phyloP scores from a whole-genome alignment of 2,329 filamentous ascomycete species.

The Fusarium piperis region DNA sequence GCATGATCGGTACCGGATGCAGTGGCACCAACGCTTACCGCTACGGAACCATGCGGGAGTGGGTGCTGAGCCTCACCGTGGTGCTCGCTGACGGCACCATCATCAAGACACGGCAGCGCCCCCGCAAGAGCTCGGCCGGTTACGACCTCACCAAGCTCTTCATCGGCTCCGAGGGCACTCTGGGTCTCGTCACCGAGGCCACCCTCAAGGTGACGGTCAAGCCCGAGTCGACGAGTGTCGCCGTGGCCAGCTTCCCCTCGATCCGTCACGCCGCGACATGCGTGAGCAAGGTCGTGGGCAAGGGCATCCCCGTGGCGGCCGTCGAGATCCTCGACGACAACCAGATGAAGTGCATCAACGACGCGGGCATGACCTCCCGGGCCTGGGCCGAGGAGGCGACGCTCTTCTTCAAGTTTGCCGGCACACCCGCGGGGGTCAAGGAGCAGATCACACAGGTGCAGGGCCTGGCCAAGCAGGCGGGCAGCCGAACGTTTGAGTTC shows the following conservation, averaged over 20 bases:
- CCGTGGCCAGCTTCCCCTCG: conserved; percentile 69
- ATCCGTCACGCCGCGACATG: conserved; percentile 80
- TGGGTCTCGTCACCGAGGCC: conserved; percentile 91
- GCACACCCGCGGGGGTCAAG: conserved; percentile 75
- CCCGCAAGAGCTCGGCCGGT: conserved; percentile 88
- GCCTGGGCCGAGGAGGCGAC: conserved; percentile 78
- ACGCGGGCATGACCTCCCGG: conserved; percentile 71
- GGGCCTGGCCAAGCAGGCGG: conserved; percentile 67
- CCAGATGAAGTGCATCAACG: conserved; percentile 80
- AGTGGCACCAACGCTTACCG: conserved; percentile 89
- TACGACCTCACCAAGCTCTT: conserved; percentile 93
- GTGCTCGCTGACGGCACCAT: conserved; percentile 91
- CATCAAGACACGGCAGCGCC: conserved; percentile 88
- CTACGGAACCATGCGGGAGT: conserved; percentile 95
- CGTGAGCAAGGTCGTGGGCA: conserved; percentile 80
- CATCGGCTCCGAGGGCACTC: conserved; percentile 90
- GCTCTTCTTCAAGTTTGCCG: conserved; percentile 86
- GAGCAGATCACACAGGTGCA: conserved; percentile 79
- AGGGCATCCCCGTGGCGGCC: conserved; percentile 87
- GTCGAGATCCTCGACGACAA: conserved; percentile 93
- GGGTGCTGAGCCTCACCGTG: conserved; percentile 87
- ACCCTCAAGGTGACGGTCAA: conserved; percentile 86
- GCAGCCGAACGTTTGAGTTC: conserved; percentile 80
- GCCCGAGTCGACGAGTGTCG: conserved; percentile 82
- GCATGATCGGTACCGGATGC: conserved; percentile 80